Percentiles rank a stretch among this genome's conserved stretches.
phyloP scores from a whole-genome alignment of 176 grass and related monocot species.

The Guadua angustifolia region DNA sequence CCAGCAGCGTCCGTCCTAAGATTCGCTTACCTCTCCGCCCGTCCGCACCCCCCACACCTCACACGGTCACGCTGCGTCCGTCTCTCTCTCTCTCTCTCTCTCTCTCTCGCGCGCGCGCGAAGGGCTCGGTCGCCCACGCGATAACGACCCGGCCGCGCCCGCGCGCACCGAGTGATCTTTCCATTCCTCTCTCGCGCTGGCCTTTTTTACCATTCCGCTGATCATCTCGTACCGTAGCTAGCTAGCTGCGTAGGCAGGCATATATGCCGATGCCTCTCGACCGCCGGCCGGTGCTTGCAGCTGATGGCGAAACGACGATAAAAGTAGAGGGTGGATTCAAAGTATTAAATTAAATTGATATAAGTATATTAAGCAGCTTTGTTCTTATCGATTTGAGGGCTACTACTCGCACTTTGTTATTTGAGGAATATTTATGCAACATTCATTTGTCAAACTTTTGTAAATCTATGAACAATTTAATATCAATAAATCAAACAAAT shows the following conservation, averaged over 20 bases:
- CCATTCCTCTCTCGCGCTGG: slow-evolving; percentile 15
- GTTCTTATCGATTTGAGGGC: too few species aligned
- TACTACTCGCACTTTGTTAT: too few species aligned
- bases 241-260: neutral
- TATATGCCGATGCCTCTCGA: neutral
- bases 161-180: slow-evolving; percentile 1
- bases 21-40: slow-evolving; percentile 48
- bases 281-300: neutral
- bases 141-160: slow-evolving; percentile 48
- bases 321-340: too few species aligned
- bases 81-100: neutral
- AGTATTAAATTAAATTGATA: too few species aligned
- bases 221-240: neutral
- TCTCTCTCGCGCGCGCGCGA: too few species aligned
- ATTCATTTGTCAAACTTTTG: too few species aligned
- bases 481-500: too few species aligned
- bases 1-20: slow-evolving; percentile 42
- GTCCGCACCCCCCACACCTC: neutral
- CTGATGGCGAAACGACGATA: too few species aligned
- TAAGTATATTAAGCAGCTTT: too few species aligned
- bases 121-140: slow-evolving; percentile 26
- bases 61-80: neutral
- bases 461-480: too few species aligned
- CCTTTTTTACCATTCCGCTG: slow-evolving; percentile 9
- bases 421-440: too few species aligned